Evolutionary conservation across 495 filamentous ascomycete genomes (phyloP).

Genomic region (Neurospora sp.): DNA sequence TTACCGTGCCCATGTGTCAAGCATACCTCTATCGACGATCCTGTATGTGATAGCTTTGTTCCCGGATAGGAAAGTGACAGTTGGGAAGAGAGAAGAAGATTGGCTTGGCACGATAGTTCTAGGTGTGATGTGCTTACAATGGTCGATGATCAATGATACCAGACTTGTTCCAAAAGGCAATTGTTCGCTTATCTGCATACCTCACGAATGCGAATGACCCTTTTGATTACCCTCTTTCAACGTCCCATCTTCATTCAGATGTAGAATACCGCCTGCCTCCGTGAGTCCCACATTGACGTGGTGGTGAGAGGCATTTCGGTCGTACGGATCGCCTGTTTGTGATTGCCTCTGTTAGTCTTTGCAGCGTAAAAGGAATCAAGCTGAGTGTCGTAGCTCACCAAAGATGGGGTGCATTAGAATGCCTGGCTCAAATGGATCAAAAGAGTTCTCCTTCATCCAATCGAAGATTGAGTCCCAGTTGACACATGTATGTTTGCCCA

Average conservation of each 20-base stretch:
- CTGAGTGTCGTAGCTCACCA: background rate
- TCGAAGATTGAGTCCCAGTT: constrained; percentile 1
- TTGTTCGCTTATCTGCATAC: background rate
- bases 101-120: background rate
- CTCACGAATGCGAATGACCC: background rate
- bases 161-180: too few species aligned
- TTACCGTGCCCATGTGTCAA: background rate
- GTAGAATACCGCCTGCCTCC: background rate
- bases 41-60: background rate
- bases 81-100: background rate
- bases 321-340: constrained; percentile 3
- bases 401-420: constrained; percentile 2
- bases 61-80: background rate
- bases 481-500: constrained; percentile 1
- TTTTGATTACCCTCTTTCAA: background rate
- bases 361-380: background rate
- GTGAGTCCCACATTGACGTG: constrained; percentile 1
- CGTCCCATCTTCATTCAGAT: background rate
- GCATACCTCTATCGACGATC: background rate
- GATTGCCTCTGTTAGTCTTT: background rate
- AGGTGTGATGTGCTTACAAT: background rate
- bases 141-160: background rate
- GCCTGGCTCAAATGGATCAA: background rate
- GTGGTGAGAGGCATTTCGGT: background rate
- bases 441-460: constrained; percentile 1